Conservation (phyloP, 768 basidiomycete species). For the Auriscalpium orientale region DNA sequence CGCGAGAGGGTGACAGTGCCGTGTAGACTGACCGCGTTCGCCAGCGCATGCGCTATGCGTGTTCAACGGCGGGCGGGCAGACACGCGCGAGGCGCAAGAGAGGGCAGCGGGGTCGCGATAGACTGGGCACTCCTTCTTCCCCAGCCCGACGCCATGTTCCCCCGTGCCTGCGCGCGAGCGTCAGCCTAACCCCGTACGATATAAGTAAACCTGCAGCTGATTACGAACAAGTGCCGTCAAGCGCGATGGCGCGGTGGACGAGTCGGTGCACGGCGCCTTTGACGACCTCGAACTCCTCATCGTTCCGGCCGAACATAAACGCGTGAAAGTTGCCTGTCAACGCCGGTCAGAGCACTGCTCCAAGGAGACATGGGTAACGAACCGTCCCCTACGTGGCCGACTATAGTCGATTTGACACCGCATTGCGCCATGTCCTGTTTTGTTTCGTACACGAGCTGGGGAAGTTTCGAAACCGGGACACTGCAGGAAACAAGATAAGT, state of each 20-base stretch:
- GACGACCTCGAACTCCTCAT: slow-evolving; percentile 48
- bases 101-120: no score
- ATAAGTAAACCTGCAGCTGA: not conserved
- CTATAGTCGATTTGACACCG: slow-evolving; percentile 35
- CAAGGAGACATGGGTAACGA: no score
- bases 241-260: slow-evolving; percentile 58
- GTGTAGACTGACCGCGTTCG: no score
- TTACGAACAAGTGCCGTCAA: slow-evolving; percentile 70
- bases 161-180: slow-evolving; percentile 49
- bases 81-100: no score
- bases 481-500: no score
- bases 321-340: slow-evolving; percentile 42
- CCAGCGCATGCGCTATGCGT: no score
- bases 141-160: slow-evolving; percentile 84
- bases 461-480: slow-evolving; percentile 28
- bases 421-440: slow-evolving; percentile 37
- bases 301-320: slow-evolving; percentile 47
- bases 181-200: slow-evolving; percentile 3
- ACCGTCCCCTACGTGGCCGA: slow-evolving; percentile 38
- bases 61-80: no score
- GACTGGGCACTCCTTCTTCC: slow-evolving; percentile 84
- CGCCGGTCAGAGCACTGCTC: not conserved
- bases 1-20: no score
- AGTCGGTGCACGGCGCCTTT: slow-evolving; percentile 61
- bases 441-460: slow-evolving; percentile 33